Conservation (phyloP, 768 basidiomycete genomes). For the Suillus lakei region DNA sequence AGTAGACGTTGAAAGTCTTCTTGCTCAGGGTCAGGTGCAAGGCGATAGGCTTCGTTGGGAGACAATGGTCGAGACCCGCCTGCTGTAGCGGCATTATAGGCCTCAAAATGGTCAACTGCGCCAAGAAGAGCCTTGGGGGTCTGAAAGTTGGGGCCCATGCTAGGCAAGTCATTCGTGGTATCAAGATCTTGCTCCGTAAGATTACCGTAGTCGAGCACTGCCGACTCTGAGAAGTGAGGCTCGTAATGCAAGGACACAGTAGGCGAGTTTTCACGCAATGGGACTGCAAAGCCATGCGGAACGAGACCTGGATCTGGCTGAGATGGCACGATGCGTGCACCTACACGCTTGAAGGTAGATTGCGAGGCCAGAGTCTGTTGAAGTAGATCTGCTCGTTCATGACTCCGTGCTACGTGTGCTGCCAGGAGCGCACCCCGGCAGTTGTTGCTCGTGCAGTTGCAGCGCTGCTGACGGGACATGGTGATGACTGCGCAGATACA, state of each 20-base stretch:
- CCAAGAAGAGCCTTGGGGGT: constrained; percentile 5
- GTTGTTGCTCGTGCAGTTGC: no score
- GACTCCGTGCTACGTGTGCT: neutral
- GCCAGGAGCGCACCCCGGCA: no score
- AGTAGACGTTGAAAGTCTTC: neutral
- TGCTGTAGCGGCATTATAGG: constrained; percentile 5
- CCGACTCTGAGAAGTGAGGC: no score
- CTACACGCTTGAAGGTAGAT: neutral
- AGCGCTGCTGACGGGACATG: no score
- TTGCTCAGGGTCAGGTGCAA: constrained; percentile 7
- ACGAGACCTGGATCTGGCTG: neutral
- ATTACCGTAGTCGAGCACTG: constrained; percentile 2
- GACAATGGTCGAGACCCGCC: constrained; percentile 3
- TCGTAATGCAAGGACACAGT: no score
- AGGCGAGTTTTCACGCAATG: neutral
- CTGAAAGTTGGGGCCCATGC: constrained; percentile 10
- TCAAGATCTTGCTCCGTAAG: constrained; percentile 9
- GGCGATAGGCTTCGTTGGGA: constrained; percentile 5
- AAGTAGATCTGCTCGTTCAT: constrained; percentile 5
- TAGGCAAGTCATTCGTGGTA: neutral
- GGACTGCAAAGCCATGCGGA: neutral
- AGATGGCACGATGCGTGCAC: neutral
- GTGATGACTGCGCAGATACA: no score
- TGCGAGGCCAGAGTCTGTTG: constrained; percentile 2
- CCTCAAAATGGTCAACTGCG: constrained; percentile 6